Evolutionary conservation across 2,329 filamentous ascomycete genomes (phyloP).

Genomic region (Microcera coccophila): DNA sequence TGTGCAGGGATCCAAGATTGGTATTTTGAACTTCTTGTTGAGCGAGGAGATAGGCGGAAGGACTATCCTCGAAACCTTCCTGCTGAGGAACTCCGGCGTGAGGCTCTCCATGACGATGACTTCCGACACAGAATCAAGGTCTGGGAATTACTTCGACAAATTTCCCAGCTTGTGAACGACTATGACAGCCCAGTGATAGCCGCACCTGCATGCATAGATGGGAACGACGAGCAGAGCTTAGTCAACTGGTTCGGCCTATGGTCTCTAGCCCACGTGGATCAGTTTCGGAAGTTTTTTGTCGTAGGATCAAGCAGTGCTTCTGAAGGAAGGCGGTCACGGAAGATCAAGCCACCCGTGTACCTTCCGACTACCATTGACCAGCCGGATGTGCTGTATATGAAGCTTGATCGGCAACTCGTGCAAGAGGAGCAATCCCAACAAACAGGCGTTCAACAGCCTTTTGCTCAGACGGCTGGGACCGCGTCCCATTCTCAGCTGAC

Average conservation of each 20-base stretch:
- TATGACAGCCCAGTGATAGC: constrained; percentile 38
- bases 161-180: constrained; percentile 11
- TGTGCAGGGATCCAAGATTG: constrained; percentile 29
- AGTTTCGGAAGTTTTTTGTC: constrained; percentile 53
- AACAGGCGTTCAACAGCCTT: no score
- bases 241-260: constrained; percentile 62
- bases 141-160: constrained; percentile 14
- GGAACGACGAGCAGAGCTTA: constrained; percentile 59
- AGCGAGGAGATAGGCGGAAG: constrained; percentile 18
- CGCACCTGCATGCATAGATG: constrained; percentile 47
- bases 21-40: constrained; percentile 26
- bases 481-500: no score
- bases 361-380: constrained; percentile 31
- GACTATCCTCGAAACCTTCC: not conserved
- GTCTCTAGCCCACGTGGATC: constrained; percentile 47
- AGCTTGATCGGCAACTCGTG: constrained; percentile 5
- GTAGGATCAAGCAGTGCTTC: constrained; percentile 42
- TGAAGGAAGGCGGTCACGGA: constrained; percentile 21
- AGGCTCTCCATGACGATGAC: constrained; percentile 1
- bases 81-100: not conserved
- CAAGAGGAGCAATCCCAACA: no score
- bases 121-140: constrained; percentile 23
- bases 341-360: constrained; percentile 30
- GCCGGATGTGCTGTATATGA: constrained; percentile 30
- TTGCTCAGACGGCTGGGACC: no score